Base-by-base conservation (phyloP, 306 rosid species). In the Astragalus membranaceus region DNA sequence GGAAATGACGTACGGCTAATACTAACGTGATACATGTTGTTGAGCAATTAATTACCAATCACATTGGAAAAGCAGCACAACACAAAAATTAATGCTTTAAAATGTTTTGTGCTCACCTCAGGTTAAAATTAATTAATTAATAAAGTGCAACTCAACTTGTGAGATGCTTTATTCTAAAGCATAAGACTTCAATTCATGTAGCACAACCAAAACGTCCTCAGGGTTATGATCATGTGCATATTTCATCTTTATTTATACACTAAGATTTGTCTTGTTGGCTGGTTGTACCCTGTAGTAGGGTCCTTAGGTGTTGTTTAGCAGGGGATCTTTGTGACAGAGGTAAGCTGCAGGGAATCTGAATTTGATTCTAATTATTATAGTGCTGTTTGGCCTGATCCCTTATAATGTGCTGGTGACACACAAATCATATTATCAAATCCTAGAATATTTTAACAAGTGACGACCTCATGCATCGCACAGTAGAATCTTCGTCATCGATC, bases 271-370 rank as follows among this genome's bases (percentile, higher is more conserved):
- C 10, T 64, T 48, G 65, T 8, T 56, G 72, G 10, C 26, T 11
- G 35, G 35, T 9, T 30, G 35, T 15, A 5, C 46, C 26, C 37
- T 58, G 68, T 46, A 72, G 68, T 46, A 72, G 64, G 32, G 48
- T 46, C 39, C 30, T 39, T 7, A 10, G 51, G 55, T 48, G 42
- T 41, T 51, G 52, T n/a, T 36, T 39, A 20, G 67, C 53, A 7
- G 48, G 56, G 76, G 33, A 79, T 72, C 63, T 62, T 26, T 67
- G 80, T 44, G 54, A 62, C 69, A 63, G 36, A 52, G 43, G 55
- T 42, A 55, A 46, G 75, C 12, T 63, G 70, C 56, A 50, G 51
- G 79, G 49, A 63, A 78, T 75, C 74, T 36, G 71, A 75, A 80
- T 70, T 61, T 71, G 83, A 75, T 78, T 78, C 81, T 46, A 43